A percentile compares a stretch with the other conserved stretches of the same genome.
These are phyloP conservation scores for Yamadazyma aaseri DNA, from an alignment of 1,139 yeast genomes.

Conservation along the genomic window DNA sequence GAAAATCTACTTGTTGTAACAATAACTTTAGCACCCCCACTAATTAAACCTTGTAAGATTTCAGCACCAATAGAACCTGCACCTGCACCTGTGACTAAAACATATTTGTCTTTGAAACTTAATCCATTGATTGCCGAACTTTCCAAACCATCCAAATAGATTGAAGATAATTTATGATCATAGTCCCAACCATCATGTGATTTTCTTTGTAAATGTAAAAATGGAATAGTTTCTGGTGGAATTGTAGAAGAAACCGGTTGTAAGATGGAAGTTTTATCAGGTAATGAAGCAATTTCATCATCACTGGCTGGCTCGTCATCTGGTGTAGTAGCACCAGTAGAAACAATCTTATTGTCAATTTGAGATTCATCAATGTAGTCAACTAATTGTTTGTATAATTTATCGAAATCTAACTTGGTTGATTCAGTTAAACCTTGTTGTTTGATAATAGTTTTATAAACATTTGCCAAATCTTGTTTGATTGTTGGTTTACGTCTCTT, in stretches of 20 bases:
- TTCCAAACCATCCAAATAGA: conserved; percentile 87
- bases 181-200: conserved; percentile 79
- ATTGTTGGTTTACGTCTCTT: conserved; percentile 65
- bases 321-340: conserved; percentile 38
- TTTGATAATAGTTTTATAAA: conserved; percentile 76
- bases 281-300: conserved; percentile 82
- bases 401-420: conserved; percentile 75
- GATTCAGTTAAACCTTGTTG: conserved; percentile 60
- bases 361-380: conserved; percentile 71
- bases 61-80: conserved; percentile 99
- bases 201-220: conserved; percentile 86
- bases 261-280: conserved; percentile 64
- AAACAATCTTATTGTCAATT: conserved; percentile 48
- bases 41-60: conserved; percentile 86
- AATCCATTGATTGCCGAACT: conserved; percentile 91
- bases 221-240: conserved; percentile 88
- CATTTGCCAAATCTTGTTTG: conserved; percentile 79
- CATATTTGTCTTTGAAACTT: conserved; percentile 84
- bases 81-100: conserved; percentile 97
- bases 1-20: conserved; percentile 96
- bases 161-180: conserved; percentile 73
- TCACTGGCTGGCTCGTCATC: conserved; percentile 54
- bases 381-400: conserved; percentile 74
- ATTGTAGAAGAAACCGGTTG: conserved; percentile 73
- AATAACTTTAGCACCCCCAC: conserved; percentile 97